Percentiles rank a stretch among this genome's conserved stretches.
Evolutionary conservation across 495 filamentous ascomycete genomes (phyloP).

Genomic region (Parmelia sp.): DNA sequence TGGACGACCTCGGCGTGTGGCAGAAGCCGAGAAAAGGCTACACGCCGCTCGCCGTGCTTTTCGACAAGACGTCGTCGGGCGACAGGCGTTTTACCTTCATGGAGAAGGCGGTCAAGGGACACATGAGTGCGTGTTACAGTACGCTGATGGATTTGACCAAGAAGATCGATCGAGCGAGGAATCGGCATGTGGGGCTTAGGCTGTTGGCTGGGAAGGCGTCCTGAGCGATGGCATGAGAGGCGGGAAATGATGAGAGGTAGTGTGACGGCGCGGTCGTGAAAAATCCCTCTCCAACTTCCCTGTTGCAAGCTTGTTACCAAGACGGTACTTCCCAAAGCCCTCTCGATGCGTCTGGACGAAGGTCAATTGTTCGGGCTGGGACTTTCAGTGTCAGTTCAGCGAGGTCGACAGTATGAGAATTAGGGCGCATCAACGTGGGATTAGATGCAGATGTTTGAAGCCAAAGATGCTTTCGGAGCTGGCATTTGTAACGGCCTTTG

Average conservation of each 20-base stretch:
- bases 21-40: neutral
- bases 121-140: neutral
- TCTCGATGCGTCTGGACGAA: neutral
- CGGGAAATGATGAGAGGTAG: neutral
- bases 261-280: neutral
- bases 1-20: conserved; percentile 1
- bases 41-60: neutral
- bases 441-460: neutral
- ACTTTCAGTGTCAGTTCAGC: neutral
- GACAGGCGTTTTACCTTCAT: neutral
- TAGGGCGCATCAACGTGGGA: neutral
- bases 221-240: neutral
- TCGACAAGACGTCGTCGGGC: neutral
- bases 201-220: neutral
- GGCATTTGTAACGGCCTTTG: neutral
- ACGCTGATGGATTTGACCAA: neutral
- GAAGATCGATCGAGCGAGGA: neutral
- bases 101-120: neutral
- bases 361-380: no score
- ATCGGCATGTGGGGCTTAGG: neutral
- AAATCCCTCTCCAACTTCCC: neutral
- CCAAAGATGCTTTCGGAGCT: neutral
- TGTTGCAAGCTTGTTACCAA: neutral
- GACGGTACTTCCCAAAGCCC: neutral
- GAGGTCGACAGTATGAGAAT: neutral